These are phyloP conservation scores for Cryptosporidium parvum DNA, from an alignment of 169 alveolate genomes.

Conservation along the genomic window DNA sequence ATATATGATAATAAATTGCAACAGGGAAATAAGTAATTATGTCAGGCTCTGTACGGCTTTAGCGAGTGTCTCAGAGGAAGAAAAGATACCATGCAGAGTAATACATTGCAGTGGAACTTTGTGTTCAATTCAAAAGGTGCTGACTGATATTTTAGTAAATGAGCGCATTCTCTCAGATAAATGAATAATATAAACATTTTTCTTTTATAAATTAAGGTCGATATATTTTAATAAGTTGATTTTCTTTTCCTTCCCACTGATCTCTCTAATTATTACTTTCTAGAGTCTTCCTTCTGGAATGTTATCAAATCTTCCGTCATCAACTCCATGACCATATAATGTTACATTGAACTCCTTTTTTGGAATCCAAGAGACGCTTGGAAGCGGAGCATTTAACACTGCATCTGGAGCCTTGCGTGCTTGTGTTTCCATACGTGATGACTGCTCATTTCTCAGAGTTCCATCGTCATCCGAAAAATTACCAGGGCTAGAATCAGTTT, in stretches of 20 bases:
- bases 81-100: slow-evolving; percentile 36
- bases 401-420: slow-evolving; percentile 57
- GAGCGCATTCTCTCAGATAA: slow-evolving; percentile 12
- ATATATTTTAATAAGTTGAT: slow-evolving; percentile 10
- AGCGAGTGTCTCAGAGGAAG: slow-evolving; percentile 8
- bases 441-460: slow-evolving; percentile 14
- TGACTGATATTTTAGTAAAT: slow-evolving; percentile 35
- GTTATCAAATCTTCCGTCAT: slow-evolving; percentile 73
- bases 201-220: neutral
- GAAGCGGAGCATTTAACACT: slow-evolving; percentile 39
- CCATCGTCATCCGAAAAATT: slow-evolving; percentile 5
- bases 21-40: slow-evolving; percentile 55
- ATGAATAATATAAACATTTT: neutral
- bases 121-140: slow-evolving; percentile 45
- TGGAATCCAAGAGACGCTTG: slow-evolving; percentile 73
- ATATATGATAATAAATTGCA: slow-evolving; percentile 41
- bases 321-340: slow-evolving; percentile 60
- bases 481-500: neutral
- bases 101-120: slow-evolving; percentile 65
- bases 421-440: neutral
- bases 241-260: neutral
- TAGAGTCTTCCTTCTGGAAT: slow-evolving; percentile 37
- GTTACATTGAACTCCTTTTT: slow-evolving; percentile 64
- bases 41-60: slow-evolving; percentile 41
- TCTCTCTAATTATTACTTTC: neutral